Evolutionary conservation across 2,329 filamentous ascomycete genomes (phyloP).

Genomic region (Fusarium nisikadoi): DNA sequence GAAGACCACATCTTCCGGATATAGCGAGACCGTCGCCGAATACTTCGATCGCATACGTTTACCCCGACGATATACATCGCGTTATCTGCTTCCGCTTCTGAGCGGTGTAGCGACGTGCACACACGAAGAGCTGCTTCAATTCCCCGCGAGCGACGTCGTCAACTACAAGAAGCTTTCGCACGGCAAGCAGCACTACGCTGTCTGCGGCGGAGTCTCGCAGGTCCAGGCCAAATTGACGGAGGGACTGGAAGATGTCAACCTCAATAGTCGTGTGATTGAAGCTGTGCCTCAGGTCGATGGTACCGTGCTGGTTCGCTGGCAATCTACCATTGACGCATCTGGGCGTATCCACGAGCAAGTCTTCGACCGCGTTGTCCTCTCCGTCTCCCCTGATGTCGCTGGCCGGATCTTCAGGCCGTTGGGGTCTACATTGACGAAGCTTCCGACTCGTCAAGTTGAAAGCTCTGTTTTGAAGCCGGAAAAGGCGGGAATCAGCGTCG

Average conservation of each 20-base stretch:
- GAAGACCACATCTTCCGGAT: not conserved
- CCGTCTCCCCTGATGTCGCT: constrained; percentile 65
- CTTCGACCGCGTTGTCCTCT: constrained; percentile 65
- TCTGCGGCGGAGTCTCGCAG: constrained; percentile 59
- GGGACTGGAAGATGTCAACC: constrained; percentile 53
- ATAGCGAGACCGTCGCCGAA: constrained; percentile 57
- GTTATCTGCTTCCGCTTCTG: constrained; percentile 65
- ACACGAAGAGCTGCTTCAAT: constrained; percentile 60
- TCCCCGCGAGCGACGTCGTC: constrained; percentile 64
- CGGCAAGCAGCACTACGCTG: constrained; percentile 61
- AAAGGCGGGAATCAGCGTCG: not conserved
- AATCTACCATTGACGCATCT: constrained; percentile 24
- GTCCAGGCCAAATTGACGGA: constrained; percentile 59
- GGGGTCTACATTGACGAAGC: constrained; percentile 48
- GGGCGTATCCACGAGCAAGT: constrained; percentile 42
- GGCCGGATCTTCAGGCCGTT: constrained; percentile 59
- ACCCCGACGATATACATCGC: constrained; percentile 57
- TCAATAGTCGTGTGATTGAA: constrained; percentile 52
- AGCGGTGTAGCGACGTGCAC: constrained; percentile 66
- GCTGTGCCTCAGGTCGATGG: constrained; percentile 44
- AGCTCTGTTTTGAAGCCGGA: constrained; percentile 54
- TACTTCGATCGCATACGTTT: constrained; percentile 63
- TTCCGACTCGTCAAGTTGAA: constrained; percentile 61
- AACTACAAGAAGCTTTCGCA: constrained; percentile 61
- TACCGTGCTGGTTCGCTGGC: constrained; percentile 51